Evolutionary conservation across 345 rosid species (phyloP).

Genomic region (Ceriops zippeliana): DNA sequence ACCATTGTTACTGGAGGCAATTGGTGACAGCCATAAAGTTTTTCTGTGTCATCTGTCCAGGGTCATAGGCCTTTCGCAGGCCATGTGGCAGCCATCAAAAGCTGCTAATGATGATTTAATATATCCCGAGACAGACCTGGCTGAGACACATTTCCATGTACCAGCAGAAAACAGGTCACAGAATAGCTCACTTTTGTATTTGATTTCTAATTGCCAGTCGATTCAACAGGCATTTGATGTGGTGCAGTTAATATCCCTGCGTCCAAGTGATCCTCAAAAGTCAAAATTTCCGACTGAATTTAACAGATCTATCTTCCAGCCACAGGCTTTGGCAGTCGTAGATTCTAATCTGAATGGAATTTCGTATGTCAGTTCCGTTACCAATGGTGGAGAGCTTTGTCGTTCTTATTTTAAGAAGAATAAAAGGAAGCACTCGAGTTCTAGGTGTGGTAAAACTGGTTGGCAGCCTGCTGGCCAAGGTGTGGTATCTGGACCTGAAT

Average conservation of each 20-base stretch:
- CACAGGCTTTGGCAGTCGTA: constrained; percentile 24
- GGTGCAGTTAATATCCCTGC: constrained; percentile 4
- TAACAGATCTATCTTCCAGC: constrained; percentile 19
- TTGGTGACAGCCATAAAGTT: constrained; percentile 41
- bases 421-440: background rate
- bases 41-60: constrained; percentile 23
- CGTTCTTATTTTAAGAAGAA: constrained; percentile 16
- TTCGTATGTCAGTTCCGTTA: constrained; percentile 15
- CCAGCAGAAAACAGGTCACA: constrained; percentile 7
- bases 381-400: constrained; percentile 18
- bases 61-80: constrained; percentile 20
- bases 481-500: constrained; percentile 44
- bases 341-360: constrained; percentile 23
- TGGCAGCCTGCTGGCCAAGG: constrained; percentile 45
- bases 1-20: constrained; percentile 46
- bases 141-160: background rate
- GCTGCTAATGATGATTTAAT: constrained; percentile 4
- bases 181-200: background rate
- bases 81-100: constrained; percentile 4
- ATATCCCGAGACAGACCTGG: constrained; percentile 15
- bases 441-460: constrained; percentile 5
- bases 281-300: constrained; percentile 20
- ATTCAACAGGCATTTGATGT: constrained; percentile 14
- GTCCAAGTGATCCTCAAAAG: constrained; percentile 4
- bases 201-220: background rate